Conservation (phyloP, 495 filamentous ascomycete genomes). For the Lasiosphaeria hispida region DNA sequence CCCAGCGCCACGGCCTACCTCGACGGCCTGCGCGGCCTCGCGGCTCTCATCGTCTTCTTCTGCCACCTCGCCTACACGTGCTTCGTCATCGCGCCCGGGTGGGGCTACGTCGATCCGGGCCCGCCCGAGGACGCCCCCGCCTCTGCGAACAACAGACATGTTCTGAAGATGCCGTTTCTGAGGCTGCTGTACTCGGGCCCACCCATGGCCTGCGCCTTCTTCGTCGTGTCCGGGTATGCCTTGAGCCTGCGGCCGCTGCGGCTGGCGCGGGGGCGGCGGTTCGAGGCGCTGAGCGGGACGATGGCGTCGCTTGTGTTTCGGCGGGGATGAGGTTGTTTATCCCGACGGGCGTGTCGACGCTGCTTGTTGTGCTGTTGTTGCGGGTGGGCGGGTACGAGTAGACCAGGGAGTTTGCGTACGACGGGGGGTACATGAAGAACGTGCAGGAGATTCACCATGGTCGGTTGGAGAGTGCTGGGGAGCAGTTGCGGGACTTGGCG, state of each 20-base stretch:
- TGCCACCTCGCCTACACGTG: conserved; percentile 49
- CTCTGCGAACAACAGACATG: conserved; percentile 30
- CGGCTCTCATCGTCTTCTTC: conserved; percentile 57
- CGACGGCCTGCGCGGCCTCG: conserved; percentile 58
- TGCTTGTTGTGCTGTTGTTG: conserved; percentile 56
- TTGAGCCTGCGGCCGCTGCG: conserved; percentile 64
- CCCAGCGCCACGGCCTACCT: conserved; percentile 53
- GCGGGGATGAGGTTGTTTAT: conserved; percentile 65
- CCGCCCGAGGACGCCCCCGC: too few relatives aligned
- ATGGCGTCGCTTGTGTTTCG: conserved; percentile 66
- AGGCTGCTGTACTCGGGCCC: conserved; percentile 65
- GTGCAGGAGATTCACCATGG: conserved; percentile 43
- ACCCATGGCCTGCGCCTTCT: conserved; percentile 74
- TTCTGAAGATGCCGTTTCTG: conserved; percentile 64
- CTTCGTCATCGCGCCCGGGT: conserved; percentile 45
- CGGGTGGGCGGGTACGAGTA: conserved; percentile 49
- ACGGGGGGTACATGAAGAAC: conserved; percentile 37
- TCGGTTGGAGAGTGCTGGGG: conserved; percentile 18
- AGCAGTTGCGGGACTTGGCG: conserved; percentile 36
- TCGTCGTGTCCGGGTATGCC: conserved; percentile 72
- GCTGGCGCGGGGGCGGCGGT: conserved; percentile 49
- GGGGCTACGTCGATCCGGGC: conserved; percentile 24
- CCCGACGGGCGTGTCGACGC: conserved; percentile 58
- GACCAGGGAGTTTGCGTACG: conserved; percentile 40
- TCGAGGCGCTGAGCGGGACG: conserved; percentile 32